Conservation (phyloP, 352 stramenopile species). For the Ophiocytium majus region DNA sequence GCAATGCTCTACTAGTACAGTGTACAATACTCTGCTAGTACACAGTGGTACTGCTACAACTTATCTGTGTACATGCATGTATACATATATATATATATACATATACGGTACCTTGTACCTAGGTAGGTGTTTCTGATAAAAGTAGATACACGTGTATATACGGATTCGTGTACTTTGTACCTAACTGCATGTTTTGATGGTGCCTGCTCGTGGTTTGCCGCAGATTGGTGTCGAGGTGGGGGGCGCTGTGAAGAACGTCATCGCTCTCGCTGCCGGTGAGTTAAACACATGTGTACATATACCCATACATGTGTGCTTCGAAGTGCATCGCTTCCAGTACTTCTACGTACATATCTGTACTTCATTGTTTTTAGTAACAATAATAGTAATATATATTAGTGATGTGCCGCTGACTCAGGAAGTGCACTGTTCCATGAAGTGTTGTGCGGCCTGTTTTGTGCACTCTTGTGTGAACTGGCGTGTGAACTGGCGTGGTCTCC, state of each 20-base stretch:
- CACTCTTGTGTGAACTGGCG: background rate
- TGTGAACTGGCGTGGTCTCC: too few species aligned
- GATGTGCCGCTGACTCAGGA: background rate
- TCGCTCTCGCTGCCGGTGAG: constrained; percentile 84
- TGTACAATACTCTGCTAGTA: too few species aligned
- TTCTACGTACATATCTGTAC: background rate
- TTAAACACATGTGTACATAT: too few species aligned
- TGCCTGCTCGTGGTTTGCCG: background rate
- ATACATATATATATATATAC: too few species aligned
- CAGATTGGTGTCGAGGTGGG: constrained; percentile 89
- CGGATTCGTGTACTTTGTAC: background rate
- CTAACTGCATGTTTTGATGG: background rate
- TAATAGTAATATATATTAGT: background rate
- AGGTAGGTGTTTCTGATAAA: background rate
- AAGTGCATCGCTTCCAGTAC: background rate
- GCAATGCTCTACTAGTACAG: too few species aligned
- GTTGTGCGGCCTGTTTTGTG: background rate
- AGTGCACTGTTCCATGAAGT: background rate
- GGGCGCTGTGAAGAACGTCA: constrained; percentile 94
- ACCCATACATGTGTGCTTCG: background rate
- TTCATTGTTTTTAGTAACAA: background rate
- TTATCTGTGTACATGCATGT: too few species aligned
- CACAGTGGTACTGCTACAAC: background rate
- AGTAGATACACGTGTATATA: background rate
- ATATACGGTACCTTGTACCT: background rate